These are phyloP conservation scores for Leavenworthia alabamica DNA, from an alignment of 345 rosid genomes.

Conservation along the genomic window DNA sequence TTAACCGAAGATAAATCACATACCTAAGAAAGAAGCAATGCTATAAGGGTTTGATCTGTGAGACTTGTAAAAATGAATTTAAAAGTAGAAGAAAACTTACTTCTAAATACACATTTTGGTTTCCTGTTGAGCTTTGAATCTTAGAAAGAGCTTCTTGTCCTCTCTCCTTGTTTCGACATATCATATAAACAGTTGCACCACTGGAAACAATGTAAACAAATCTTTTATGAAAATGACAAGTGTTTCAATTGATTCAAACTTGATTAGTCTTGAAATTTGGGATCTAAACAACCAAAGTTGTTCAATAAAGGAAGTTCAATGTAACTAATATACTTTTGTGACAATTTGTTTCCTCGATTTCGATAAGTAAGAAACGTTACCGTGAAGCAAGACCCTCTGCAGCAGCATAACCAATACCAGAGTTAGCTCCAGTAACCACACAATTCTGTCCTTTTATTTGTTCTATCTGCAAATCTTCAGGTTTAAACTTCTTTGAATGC, in stretches of 20 bases:
- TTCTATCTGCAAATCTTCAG: constrained; percentile 60
- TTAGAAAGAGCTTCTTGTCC: constrained; percentile 81
- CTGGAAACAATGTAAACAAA: constrained; percentile 28
- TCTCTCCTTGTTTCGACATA: constrained; percentile 76
- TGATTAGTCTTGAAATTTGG: neutral
- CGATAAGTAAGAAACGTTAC: constrained; percentile 26
- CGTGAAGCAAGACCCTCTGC: constrained; percentile 95
- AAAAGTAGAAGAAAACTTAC: constrained; percentile 28
- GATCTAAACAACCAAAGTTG: neutral
- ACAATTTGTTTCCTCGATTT: neutral
- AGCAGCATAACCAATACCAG: constrained; percentile 85
- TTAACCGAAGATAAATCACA: constrained; percentile 79
- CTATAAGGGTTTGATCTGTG: neutral
- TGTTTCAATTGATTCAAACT: neutral
- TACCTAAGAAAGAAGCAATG: constrained; percentile 45
- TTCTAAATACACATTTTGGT: constrained; percentile 70
- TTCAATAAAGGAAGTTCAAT: neutral
- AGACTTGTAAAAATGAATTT: neutral
- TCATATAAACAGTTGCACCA: constrained; percentile 81
- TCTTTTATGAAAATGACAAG: neutral
- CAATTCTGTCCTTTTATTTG: constrained; percentile 65
- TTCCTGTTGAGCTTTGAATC: constrained; percentile 64
- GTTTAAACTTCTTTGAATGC: constrained; percentile 60
- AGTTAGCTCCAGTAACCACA: constrained; percentile 89
- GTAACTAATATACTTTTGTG: neutral